Conservation (phyloP, 208 protist genomes). For the Histomonas meleagridis region DNA sequence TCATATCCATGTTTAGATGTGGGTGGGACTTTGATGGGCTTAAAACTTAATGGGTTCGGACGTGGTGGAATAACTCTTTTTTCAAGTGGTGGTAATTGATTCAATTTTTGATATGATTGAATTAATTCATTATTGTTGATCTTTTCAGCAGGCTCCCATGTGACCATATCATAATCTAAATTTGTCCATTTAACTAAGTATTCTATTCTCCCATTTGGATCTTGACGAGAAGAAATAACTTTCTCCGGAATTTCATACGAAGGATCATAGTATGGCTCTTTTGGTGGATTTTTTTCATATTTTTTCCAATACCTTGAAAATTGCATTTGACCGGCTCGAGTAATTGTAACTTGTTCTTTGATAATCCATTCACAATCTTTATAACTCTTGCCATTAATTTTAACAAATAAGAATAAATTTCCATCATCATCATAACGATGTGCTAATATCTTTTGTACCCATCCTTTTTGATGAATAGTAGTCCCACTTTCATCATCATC, state of each 20-base stretch:
- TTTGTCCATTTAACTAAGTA: not conserved
- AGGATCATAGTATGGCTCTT: not conserved
- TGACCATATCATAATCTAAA: not conserved
- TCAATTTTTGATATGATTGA: not conserved
- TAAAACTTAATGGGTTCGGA: not conserved
- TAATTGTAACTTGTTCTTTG: not conserved
- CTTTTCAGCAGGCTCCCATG: not conserved
- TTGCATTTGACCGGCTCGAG: too few relatives aligned
- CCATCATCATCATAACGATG: not conserved
- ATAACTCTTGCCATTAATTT: not conserved
- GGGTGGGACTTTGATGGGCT: not conserved
- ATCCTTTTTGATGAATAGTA: too few relatives aligned
- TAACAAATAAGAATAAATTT: not conserved
- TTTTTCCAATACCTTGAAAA: too few relatives aligned
- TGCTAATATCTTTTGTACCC: not conserved
- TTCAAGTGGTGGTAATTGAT: not conserved
- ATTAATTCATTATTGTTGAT: not conserved
- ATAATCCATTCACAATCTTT: not conserved
- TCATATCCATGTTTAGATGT: conserved; percentile 44
- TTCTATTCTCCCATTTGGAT: not conserved
- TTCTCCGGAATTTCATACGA: not conserved
- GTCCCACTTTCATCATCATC: too few relatives aligned
- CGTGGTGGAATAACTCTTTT: not conserved
- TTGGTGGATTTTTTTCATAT: not conserved
- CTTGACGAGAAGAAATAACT: not conserved